Evolutionary conservation across 208 protist genomes (phyloP).

Genomic region (Trypanosoma theileri): DNA sequence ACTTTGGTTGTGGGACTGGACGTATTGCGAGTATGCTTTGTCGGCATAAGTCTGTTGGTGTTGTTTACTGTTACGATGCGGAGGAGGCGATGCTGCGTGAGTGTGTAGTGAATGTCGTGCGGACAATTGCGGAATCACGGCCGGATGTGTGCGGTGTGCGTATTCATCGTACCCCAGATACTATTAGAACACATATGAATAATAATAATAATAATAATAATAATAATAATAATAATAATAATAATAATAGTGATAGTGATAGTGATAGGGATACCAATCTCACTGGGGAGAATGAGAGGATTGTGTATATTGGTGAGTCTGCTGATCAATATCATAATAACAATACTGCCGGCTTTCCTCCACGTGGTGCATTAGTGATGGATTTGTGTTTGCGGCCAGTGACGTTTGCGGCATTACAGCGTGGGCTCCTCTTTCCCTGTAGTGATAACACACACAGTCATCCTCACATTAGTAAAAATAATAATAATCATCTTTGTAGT

Average conservation of each 20-base stretch:
- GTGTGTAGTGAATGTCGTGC: conserved; percentile 54
- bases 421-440: conserved; percentile 20
- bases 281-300: background rate
- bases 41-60: conserved; percentile 44
- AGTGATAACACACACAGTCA: too few species aligned
- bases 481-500: too few species aligned
- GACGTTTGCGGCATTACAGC: conserved; percentile 50
- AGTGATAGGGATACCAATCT: background rate
- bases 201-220: background rate
- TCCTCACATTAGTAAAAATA: too few species aligned
- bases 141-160: conserved; percentile 8
- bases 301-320: conserved; percentile 4
- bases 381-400: conserved; percentile 49
- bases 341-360: too few species aligned
- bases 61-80: conserved; percentile 75
- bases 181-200: background rate
- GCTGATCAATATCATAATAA: too few species aligned
- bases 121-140: conserved; percentile 15
- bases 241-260: conserved; percentile 3
- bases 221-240: conserved; percentile 14
- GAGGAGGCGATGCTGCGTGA: conserved; percentile 64
- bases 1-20: conserved; percentile 85
- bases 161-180: conserved; percentile 2
- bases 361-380: conserved; percentile 3
- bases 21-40: conserved; percentile 61